Conservation (phyloP, 768 basidiomycete species). For the Fistulinella prunicolor region DNA sequence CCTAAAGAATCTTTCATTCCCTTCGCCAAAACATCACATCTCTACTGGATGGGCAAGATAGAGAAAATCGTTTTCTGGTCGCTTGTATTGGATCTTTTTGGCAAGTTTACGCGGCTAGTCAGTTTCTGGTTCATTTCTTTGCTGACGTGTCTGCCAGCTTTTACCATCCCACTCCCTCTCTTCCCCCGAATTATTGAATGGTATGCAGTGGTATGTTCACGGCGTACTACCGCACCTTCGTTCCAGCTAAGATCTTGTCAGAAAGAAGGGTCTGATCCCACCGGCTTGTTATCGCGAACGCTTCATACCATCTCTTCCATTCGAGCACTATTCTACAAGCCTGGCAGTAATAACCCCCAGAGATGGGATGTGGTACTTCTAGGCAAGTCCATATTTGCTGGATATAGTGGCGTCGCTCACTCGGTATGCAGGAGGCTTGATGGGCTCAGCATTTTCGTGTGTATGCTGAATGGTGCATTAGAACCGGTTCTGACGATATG, state of each 20-base stretch:
- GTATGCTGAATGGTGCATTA: slow-evolving; percentile 38
- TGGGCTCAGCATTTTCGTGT: slow-evolving; percentile 93
- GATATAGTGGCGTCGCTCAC: slow-evolving; percentile 6
- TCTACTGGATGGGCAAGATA: slow-evolving; percentile 53
- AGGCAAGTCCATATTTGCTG: slow-evolving; percentile 42
- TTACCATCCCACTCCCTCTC: slow-evolving; percentile 92
- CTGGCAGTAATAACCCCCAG: slow-evolving; percentile 57
- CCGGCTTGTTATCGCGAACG: slow-evolving; percentile 71
- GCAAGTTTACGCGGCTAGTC: slow-evolving; percentile 33
- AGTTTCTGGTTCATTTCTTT: not conserved
- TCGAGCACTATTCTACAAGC: slow-evolving; percentile 62
- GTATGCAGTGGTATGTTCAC: slow-evolving; percentile 65
- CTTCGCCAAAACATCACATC: not conserved
- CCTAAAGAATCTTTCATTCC: too few species aligned
- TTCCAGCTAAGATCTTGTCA: slow-evolving; percentile 27
- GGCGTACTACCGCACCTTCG: not conserved
- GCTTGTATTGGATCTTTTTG: slow-evolving; percentile 83
- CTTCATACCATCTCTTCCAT: slow-evolving; percentile 63
- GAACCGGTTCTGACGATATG: slow-evolving; percentile 29
- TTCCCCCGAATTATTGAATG: slow-evolving; percentile 97
- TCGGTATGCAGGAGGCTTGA: slow-evolving; percentile 61
- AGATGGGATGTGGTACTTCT: slow-evolving; percentile 94
- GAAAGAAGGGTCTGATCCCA: slow-evolving; percentile 69
- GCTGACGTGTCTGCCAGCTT: slow-evolving; percentile 49
- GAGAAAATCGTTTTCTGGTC: slow-evolving; percentile 88